Evolutionary conservation across 805 yeast genomes (phyloP).

Genomic region (Grigorovia humatica): DNA sequence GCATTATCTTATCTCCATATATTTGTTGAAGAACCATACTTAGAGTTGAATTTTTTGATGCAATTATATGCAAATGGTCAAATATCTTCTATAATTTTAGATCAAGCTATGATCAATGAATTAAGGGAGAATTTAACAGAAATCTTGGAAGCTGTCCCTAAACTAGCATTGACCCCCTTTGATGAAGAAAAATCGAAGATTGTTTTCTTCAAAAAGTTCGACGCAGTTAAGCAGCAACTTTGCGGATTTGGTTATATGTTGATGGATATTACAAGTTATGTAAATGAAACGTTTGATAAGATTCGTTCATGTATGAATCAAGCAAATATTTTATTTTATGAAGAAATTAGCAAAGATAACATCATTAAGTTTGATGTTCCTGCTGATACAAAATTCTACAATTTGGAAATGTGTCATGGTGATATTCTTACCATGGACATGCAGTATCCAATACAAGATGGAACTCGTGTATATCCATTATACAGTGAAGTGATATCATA

Average conservation of each 20-base stretch:
- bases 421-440: slow-evolving; percentile 43
- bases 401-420: slow-evolving; percentile 54
- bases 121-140: slow-evolving; percentile 10
- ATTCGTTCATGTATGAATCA: slow-evolving; percentile 34
- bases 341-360: slow-evolving; percentile 50
- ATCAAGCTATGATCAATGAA: slow-evolving; percentile 2
- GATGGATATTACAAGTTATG: slow-evolving; percentile 37
- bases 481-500: slow-evolving; percentile 31
- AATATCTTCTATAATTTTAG: slow-evolving; percentile 15
- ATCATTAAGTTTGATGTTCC: slow-evolving; percentile 23
- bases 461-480: no score
- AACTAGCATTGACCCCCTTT: not conserved
- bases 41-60: slow-evolving; percentile 16
- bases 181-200: slow-evolving; percentile 12
- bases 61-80: slow-evolving; percentile 7
- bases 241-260: slow-evolving; percentile 54
- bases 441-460: no score
- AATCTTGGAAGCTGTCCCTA: not conserved
- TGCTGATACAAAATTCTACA: slow-evolving; percentile 32
- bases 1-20: slow-evolving; percentile 40
- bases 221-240: slow-evolving; percentile 41
- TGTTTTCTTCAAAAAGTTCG: slow-evolving; percentile 57
- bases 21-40: slow-evolving; percentile 53
- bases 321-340: slow-evolving; percentile 34
- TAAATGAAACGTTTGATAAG: not conserved